Base-by-base conservation (phyloP, 352 stramenopile genomes). In the Phytopythium kandeliae region DNA sequence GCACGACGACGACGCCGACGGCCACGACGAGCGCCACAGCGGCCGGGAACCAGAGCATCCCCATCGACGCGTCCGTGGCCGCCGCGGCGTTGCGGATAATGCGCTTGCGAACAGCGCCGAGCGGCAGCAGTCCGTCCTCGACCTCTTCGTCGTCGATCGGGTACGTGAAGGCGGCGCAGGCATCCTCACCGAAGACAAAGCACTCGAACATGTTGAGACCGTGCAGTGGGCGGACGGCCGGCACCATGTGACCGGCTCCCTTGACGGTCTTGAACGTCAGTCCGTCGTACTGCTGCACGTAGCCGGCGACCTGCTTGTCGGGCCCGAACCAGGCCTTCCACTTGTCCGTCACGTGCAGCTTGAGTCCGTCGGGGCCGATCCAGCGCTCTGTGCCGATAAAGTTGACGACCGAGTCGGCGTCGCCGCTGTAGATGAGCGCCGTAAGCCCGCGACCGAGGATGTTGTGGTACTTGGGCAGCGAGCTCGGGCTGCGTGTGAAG, bases 241-340 rank as follows among this genome's bases (percentile, higher is more conserved):
- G 77, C 44, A 97, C 90, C 78, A 97, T 94, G 66, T 97, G 89
- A 2, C 92, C 92, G 16, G 86, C 85, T 16, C 89, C 91, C 54
- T 96, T 92, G 59, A 97, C 91, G 0, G 90, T 97, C 51, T 96
- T 74, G 71, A 96, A 97, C 6, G 73, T 83, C 16, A 97, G 48
- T 4, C 78, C 83, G 1, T 95, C 62, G 62, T 86, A 97, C 57
- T 88, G 79, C 49, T 95, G 77, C 19, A 90, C 69, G 62, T 96
- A 91, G 16, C 89, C 89, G 10, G 74, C 89, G 55, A 96, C 71
- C 61, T 97, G 89, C 53, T 68, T 52, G 60, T 89, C 80, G 1
- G 78, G 75, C 19, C 78, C 78, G 45, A 88, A 88, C 80, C 80
- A 91, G 15, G 80, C 73, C 30, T 55, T 55, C 80, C 80, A 91